These are phyloP conservation scores for Chrysochromulina parva DNA, from an alignment of 78 protist species.

Conservation along the genomic window DNA sequence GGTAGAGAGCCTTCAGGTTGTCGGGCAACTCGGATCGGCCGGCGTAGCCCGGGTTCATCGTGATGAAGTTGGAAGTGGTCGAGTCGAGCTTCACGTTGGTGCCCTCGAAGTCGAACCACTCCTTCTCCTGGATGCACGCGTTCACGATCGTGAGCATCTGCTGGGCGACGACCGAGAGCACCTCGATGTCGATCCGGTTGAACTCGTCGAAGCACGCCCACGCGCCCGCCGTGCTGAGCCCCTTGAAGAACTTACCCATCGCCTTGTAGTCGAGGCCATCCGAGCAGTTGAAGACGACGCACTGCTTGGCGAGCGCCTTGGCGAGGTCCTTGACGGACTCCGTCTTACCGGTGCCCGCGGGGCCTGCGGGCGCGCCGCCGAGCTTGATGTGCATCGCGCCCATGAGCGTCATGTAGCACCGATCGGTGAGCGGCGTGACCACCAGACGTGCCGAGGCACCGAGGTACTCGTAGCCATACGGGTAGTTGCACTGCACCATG, in stretches of 20 bases:
- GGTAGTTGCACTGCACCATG: slow-evolving; percentile 35
- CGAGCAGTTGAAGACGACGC: slow-evolving; percentile 88
- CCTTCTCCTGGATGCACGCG: slow-evolving; percentile 52
- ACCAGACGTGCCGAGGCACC: slow-evolving; percentile 80
- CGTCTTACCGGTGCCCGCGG: slow-evolving; percentile 92
- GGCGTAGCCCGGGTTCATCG: slow-evolving; percentile 86
- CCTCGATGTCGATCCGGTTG: slow-evolving; percentile 88
- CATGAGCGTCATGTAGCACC: slow-evolving; percentile 87
- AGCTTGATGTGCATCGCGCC: slow-evolving; percentile 82
- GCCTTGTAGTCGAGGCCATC: slow-evolving; percentile 70
- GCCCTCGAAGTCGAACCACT: slow-evolving; percentile 56
- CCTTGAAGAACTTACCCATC: slow-evolving; percentile 82
- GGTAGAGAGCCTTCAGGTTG: slow-evolving; percentile 75
- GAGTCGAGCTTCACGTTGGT: slow-evolving; percentile 44
- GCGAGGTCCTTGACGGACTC: slow-evolving; percentile 83
- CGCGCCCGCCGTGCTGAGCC: slow-evolving; percentile 70
- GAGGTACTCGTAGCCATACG: slow-evolving; percentile 89
- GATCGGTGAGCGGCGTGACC: slow-evolving; percentile 86
- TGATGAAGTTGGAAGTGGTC: slow-evolving; percentile 70
- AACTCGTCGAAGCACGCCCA: slow-evolving; percentile 93
- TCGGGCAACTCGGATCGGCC: slow-evolving; percentile 89
- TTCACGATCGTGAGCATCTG: slow-evolving; percentile 76
- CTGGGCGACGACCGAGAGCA: slow-evolving; percentile 84
- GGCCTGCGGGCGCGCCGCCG: slow-evolving; percentile 92
- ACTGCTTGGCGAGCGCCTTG: slow-evolving; percentile 82